Conservation (phyloP, 1,284 basidiomycete species). For the Ustilago xerochloae region DNA sequence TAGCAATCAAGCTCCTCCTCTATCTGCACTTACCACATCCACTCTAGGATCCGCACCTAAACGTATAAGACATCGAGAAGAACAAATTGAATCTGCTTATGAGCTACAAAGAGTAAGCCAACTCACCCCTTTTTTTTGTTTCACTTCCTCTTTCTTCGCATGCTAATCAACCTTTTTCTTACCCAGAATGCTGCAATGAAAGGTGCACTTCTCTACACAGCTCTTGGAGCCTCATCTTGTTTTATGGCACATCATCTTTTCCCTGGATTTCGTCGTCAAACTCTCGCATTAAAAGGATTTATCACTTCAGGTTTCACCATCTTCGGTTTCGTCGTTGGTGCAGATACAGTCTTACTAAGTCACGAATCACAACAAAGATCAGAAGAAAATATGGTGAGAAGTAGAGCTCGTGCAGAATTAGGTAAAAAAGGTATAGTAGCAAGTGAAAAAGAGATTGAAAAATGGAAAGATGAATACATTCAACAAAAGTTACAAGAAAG, state of each 20-base stretch:
- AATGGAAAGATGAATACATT: conserved; percentile 58
- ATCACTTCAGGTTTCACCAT: conserved; percentile 57
- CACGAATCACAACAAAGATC: conserved; percentile 57
- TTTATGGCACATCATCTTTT: conserved; percentile 60
- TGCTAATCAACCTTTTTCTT: background rate
- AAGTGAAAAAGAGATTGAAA: conserved; percentile 60
- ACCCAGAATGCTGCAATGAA: conserved; percentile 55
- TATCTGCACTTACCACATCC: conserved; percentile 33
- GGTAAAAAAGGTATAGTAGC: conserved; percentile 59
- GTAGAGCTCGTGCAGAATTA: conserved; percentile 51
- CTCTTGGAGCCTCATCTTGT: conserved; percentile 49
- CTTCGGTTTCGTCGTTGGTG: conserved; percentile 62
- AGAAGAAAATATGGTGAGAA: conserved; percentile 57
- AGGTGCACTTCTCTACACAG: conserved; percentile 51
- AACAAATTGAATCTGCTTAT: conserved; percentile 57
- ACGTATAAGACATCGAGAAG: conserved; percentile 54
- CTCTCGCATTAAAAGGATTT: conserved; percentile 61
- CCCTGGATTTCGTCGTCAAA: conserved; percentile 56
- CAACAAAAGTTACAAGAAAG: conserved; percentile 45
- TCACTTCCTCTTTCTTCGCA: background rate
- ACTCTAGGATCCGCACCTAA: conserved; percentile 38
- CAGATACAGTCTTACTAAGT: conserved; percentile 56
- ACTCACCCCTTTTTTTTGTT: background rate
- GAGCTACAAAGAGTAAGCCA: conserved; percentile 55
- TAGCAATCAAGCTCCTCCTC: conserved; percentile 23